phyloP scores from a whole-genome alignment of 2,329 filamentous ascomycete species.

The Cercospora brassicicola region DNA sequence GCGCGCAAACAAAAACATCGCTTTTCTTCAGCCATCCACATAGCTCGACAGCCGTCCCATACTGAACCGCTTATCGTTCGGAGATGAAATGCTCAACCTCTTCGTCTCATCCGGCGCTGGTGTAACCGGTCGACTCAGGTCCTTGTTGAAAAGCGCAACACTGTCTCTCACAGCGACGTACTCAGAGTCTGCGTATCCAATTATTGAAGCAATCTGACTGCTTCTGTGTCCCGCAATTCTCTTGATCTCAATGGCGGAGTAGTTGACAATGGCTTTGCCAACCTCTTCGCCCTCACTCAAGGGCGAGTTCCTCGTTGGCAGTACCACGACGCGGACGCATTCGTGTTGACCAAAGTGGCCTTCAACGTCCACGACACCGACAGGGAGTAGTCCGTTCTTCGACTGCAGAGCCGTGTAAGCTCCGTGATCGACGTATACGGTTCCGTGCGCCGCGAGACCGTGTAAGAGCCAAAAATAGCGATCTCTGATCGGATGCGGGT shows the following conservation, averaged over 20 bases:
- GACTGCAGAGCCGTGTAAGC: constrained; percentile 75
- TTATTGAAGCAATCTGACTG: constrained; percentile 71
- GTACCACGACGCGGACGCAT: constrained; percentile 81
- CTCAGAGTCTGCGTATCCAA: constrained; percentile 93
- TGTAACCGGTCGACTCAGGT: constrained; percentile 36
- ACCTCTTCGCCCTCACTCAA: constrained; percentile 60
- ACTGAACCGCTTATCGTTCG: constrained; percentile 26
- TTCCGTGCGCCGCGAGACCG: constrained; percentile 85
- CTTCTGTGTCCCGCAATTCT: constrained; percentile 84
- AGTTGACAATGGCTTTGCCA: constrained; percentile 87
- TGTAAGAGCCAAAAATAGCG: constrained; percentile 97
- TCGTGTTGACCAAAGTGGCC: constrained; percentile 90
- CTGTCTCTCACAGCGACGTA: constrained; percentile 89
- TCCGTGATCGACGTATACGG: constrained; percentile 87
- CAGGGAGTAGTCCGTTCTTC: constrained; percentile 85
- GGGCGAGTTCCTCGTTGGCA: constrained; percentile 57
- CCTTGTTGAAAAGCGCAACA: constrained; percentile 66
- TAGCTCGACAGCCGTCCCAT: constrained; percentile 35
- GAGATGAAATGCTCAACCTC: constrained; percentile 17
- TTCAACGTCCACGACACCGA: constrained; percentile 85
- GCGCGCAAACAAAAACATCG: background rate
- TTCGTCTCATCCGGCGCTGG: constrained; percentile 29
- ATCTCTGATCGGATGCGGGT: constrained; percentile 80
- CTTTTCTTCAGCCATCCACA: constrained; percentile 29
- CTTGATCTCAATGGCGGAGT: constrained; percentile 78